These are phyloP conservation scores for Leccinum disarticulatum DNA, from an alignment of 768 basidiomycete species.

Conservation along the genomic window DNA sequence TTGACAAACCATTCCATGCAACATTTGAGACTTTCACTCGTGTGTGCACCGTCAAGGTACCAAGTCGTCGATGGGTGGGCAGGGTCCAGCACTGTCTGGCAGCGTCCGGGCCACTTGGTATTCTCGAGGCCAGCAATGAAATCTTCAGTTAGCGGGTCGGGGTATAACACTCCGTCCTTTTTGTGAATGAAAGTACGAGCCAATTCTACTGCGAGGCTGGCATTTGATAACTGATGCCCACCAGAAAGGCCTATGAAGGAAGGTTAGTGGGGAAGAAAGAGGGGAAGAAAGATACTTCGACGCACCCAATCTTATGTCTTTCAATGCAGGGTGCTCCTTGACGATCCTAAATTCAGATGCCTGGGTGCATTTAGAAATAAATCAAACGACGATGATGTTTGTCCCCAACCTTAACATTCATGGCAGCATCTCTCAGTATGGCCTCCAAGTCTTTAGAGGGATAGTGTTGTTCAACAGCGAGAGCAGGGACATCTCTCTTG, in stretches of 20 bases:
- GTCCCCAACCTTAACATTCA: conserved; percentile 57
- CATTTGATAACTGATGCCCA: conserved; percentile 84
- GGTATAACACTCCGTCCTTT: conserved; percentile 18
- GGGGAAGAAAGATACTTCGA: neutral
- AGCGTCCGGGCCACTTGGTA: conserved; percentile 92
- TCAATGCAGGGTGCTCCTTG: conserved; percentile 48
- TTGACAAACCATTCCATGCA: conserved; percentile 88
- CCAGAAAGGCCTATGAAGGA: conserved; percentile 72
- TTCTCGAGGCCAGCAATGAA: conserved; percentile 64
- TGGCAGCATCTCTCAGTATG: conserved; percentile 66
- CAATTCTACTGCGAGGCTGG: conserved; percentile 77
- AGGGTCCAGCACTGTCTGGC: conserved; percentile 78
- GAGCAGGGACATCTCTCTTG: conserved; percentile 88
- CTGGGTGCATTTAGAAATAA: conserved; percentile 33
- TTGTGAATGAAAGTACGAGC: conserved; percentile 60
- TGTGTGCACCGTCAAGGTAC: conserved; percentile 97
- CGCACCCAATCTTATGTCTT: conserved; percentile 61
- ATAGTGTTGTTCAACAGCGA: conserved; percentile 74
- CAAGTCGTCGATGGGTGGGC: conserved; percentile 55
- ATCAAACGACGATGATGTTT: neutral
- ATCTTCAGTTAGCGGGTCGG: conserved; percentile 42
- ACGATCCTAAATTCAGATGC: conserved; percentile 70
- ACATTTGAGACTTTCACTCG: conserved; percentile 81
- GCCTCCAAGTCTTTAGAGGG: conserved; percentile 70
- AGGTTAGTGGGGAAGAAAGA: conserved; percentile 3